phyloP scores from a whole-genome alignment of 2,329 filamentous ascomycete genomes.

The Ophiocordyceps sinensis region DNA sequence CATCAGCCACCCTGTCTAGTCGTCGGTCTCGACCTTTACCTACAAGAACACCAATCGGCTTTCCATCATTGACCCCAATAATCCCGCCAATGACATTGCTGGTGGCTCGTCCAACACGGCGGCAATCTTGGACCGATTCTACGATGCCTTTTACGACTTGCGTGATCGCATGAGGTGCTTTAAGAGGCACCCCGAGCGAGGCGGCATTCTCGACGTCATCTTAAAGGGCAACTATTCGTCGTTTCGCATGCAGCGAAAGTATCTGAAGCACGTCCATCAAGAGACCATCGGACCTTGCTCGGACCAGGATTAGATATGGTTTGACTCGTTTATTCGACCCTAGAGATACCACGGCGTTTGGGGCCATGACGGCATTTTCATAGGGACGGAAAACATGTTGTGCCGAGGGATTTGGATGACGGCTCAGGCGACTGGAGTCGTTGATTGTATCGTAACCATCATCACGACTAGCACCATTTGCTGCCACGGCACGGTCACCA shows the following conservation, averaged over 20 bases:
- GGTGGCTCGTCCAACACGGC: constrained; percentile 63
- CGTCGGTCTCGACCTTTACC: constrained; percentile 26
- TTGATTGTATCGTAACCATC: constrained; percentile 5
- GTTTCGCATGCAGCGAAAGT: constrained; percentile 55
- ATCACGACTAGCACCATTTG: constrained; percentile 2
- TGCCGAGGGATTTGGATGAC: background rate
- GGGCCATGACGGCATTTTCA: background rate
- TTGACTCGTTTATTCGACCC: too few relatives aligned
- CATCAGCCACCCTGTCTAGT: constrained; percentile 14
- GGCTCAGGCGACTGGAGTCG: constrained; percentile 1
- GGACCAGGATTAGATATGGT: constrained; percentile 6
- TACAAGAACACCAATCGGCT: constrained; percentile 54
- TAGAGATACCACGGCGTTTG: constrained; percentile 1
- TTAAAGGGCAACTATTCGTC: constrained; percentile 66
- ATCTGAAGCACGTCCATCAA: constrained; percentile 38
- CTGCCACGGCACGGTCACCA: background rate
- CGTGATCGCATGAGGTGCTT: constrained; percentile 42
- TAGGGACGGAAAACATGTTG: background rate
- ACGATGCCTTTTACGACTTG: constrained; percentile 44
- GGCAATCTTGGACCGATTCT: constrained; percentile 56
- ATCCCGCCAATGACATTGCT: constrained; percentile 72
- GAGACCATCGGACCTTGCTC: constrained; percentile 19
- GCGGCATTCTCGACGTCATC: constrained; percentile 51
- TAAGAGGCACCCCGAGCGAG: constrained; percentile 13
- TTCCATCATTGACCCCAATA: constrained; percentile 87